These are phyloP conservation scores for Pascua guehoae DNA, from an alignment of 1,284 basidiomycete species.

Conservation along the genomic window DNA sequence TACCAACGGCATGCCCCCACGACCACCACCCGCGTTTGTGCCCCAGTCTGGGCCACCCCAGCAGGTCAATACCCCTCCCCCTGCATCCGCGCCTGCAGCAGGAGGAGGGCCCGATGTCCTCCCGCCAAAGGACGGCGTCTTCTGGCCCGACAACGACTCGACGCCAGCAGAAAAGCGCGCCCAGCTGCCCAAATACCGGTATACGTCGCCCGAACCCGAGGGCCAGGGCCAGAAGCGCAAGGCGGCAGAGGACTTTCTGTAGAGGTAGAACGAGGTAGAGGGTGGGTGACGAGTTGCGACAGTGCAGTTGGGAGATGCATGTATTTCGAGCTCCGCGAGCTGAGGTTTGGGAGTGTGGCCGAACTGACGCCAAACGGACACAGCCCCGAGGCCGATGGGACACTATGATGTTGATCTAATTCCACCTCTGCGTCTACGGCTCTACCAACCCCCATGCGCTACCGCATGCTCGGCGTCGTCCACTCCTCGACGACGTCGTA, in stretches of 20 bases:
- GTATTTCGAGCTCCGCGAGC: not conserved
- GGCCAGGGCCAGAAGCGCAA: constrained; percentile 42
- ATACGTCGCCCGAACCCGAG: constrained; percentile 47
- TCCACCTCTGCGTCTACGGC: not conserved
- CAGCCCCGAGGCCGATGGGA: no score
- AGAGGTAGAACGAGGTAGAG: constrained; percentile 1
- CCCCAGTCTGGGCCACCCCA: constrained; percentile 1
- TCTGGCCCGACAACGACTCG: constrained; percentile 48
- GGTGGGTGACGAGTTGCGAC: not conserved
- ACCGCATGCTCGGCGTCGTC: constrained; percentile 24
- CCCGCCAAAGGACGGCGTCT: constrained; percentile 46
- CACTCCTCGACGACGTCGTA: constrained; percentile 75
- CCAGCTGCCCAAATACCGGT: constrained; percentile 67
- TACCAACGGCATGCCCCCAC: constrained; percentile 22
- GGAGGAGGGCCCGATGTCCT: constrained; percentile 18
- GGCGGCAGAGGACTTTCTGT: constrained; percentile 51
- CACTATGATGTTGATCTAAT: not conserved
- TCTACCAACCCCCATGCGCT: not conserved
- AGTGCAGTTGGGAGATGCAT: not conserved
- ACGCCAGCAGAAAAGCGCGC: constrained; percentile 65
- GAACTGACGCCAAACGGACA: no score
- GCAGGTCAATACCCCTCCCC: no score
- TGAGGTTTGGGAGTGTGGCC: no score
- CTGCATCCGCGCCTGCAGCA: not conserved
- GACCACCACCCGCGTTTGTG: constrained; percentile 28